These are phyloP conservation scores for Trichosporon coremiiforme DNA, from an alignment of 1,284 basidiomycete species.

Conservation along the genomic window DNA sequence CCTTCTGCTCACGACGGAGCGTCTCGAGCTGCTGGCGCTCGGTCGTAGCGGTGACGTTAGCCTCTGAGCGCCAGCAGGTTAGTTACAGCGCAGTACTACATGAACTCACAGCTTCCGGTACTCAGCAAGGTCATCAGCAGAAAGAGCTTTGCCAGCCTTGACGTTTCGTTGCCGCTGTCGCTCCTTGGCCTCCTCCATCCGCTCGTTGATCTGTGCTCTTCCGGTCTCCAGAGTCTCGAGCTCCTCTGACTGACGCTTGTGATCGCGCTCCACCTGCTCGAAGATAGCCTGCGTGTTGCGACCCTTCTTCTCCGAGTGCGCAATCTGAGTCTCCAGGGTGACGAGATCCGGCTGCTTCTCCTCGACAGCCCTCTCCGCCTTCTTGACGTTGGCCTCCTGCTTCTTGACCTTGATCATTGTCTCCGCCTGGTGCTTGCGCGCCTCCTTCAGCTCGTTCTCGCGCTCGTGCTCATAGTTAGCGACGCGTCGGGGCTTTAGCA, in stretches of 20 bases:
- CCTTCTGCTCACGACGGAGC: conserved; percentile 80
- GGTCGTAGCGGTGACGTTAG: conserved; percentile 75
- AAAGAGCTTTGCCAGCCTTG: conserved; percentile 71
- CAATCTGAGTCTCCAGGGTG: conserved; percentile 79
- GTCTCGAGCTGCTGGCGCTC: conserved; percentile 86
- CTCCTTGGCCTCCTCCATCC: conserved; percentile 77
- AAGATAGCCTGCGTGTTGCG: conserved; percentile 68
- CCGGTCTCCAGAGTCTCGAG: conserved; percentile 67
- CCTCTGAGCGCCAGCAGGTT: conserved; percentile 47
- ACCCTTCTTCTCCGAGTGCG: conserved; percentile 76
- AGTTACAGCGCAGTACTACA: too few species aligned
- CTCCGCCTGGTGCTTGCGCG: conserved; percentile 76
- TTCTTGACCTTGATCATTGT: conserved; percentile 71
- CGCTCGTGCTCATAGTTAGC: conserved; percentile 50
- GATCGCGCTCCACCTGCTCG: conserved; percentile 70
- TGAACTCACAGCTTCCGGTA: conserved; percentile 77
- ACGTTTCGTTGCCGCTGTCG: conserved; percentile 73
- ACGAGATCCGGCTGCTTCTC: conserved; percentile 81
- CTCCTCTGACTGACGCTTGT: conserved; percentile 66
- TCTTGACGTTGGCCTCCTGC: conserved; percentile 75
- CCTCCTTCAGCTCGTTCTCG: conserved; percentile 72
- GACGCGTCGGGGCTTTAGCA: neutral
- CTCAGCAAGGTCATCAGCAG: conserved; percentile 79
- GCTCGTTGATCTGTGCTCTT: conserved; percentile 67
- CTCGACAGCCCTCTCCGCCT: conserved; percentile 79